Evolutionary conservation across 2,329 filamentous ascomycete species (phyloP).

Genomic region (Arthrobotrys musiformis): DNA sequence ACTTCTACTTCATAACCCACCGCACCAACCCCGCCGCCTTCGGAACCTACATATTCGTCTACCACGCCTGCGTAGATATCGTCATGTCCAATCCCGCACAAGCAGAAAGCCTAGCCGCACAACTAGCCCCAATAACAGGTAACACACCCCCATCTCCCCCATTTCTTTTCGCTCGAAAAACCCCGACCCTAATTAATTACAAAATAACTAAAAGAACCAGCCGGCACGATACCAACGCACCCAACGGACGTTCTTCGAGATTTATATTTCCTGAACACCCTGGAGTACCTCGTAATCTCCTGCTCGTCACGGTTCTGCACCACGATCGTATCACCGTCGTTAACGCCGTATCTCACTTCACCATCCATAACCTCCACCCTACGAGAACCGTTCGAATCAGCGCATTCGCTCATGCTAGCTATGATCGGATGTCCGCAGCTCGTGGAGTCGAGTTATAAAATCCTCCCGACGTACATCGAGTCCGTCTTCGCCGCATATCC

Average conservation of each 20-base stretch:
- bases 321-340: conserved; percentile 77
- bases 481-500: conserved; percentile 84
- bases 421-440: conserved; percentile 84
- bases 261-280: conserved; percentile 86
- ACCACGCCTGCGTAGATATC: conserved; percentile 83
- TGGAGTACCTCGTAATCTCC: conserved; percentile 81
- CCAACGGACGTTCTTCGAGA: conserved; percentile 79
- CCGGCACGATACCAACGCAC: conserved; percentile 70
- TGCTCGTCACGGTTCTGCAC: conserved; percentile 76
- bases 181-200: neutral
- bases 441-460: conserved; percentile 73
- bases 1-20: conserved; percentile 83
- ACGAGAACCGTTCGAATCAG: conserved; percentile 83
- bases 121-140: conserved; percentile 48
- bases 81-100: conserved; percentile 76
- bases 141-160: neutral
- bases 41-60: conserved; percentile 85
- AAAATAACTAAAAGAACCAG: conserved; percentile 53
- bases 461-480: conserved; percentile 85
- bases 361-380: conserved; percentile 68
- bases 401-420: conserved; percentile 83
- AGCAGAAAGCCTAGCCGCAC: conserved; percentile 73
- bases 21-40: conserved; percentile 78
- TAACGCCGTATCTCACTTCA: conserved; percentile 77
- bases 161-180: conserved; percentile 13